Percentiles rank a stretch among this genome's conserved stretches.
Evolutionary conservation across 78 protist genomes (phyloP).

Genomic region (Dictyostelium discoideum): dicty_2.7 NC_007088.5:6843501-6844000

Average conservation of each 20-base stretch:
- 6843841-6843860: constrained; percentile 59
- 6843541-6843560: no score
- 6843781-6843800: background rate
- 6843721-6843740: background rate
- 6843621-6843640: no score
- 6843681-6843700: background rate
- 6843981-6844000: background rate
- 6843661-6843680: background rate
- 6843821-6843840: constrained; percentile 63
- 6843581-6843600: no score
- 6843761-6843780: background rate
- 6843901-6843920: background rate
- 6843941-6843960: background rate
- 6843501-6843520: no score
- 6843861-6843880: constrained; percentile 48
- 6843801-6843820: no score
- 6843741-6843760: background rate
- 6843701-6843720: background rate
- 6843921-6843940: background rate
- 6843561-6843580: no score
- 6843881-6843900: background rate
- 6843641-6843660: background rate
- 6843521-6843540: no score
- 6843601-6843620: no score
- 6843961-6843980: background rate